Evolutionary conservation across 148 eudicot species (phyloP).

Genomic region (Camellia granthamiana): DNA sequence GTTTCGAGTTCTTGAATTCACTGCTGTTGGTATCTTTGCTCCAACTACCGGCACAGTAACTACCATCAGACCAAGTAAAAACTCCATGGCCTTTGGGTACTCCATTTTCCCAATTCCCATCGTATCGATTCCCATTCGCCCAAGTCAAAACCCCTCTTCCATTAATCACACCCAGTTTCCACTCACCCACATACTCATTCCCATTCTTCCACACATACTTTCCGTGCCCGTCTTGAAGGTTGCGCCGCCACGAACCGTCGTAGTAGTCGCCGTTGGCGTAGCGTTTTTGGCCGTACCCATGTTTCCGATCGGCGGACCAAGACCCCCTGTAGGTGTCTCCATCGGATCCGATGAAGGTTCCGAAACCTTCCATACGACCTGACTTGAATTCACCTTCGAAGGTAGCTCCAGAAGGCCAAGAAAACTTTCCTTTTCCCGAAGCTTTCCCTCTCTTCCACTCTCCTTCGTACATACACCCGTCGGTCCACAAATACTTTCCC

Average conservation of each 20-base stretch:
- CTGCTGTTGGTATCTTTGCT: slow-evolving; percentile 23
- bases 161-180: slow-evolving; percentile 62
- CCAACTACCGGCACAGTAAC: slow-evolving; percentile 46
- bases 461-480: slow-evolving; percentile 86
- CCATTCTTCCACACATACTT: slow-evolving; percentile 81
- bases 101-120: slow-evolving; percentile 76
- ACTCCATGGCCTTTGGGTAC: slow-evolving; percentile 54
- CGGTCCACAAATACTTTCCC: slow-evolving; percentile 80
- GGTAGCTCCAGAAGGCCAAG: slow-evolving; percentile 95
- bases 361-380: slow-evolving; percentile 89
- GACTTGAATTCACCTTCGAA: slow-evolving; percentile 76
- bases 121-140: slow-evolving; percentile 57
- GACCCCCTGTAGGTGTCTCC: slow-evolving; percentile 70
- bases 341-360: slow-evolving; percentile 61
- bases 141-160: slow-evolving; percentile 69
- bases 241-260: slow-evolving; percentile 60
- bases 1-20: neutral
- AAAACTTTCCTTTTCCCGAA: slow-evolving; percentile 68
- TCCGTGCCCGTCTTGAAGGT: slow-evolving; percentile 71
- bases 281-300: slow-evolving; percentile 65
- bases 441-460: slow-evolving; percentile 79
- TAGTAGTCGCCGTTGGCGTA: slow-evolving; percentile 81
- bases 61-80: slow-evolving; percentile 52
- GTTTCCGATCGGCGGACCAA: slow-evolving; percentile 62
- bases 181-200: slow-evolving; percentile 64